These are phyloP conservation scores for Tuber melanosporum DNA, from an alignment of 495 filamentous ascomycete genomes.

Conservation along the genomic window DNA sequence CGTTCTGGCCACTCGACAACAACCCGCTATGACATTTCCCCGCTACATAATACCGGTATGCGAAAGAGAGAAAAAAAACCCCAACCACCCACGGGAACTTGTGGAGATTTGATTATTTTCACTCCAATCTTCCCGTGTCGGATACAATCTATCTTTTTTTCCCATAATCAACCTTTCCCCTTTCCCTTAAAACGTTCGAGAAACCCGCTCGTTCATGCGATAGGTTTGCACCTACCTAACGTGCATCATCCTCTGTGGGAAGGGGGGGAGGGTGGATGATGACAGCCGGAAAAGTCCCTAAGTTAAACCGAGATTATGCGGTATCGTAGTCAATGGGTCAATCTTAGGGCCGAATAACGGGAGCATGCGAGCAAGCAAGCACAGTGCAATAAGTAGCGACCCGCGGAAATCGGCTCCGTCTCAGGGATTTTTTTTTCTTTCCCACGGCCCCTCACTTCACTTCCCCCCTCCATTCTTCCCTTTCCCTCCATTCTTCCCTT, in stretches of 20 bases:
- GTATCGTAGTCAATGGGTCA: background rate
- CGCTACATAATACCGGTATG: background rate
- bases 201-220: background rate
- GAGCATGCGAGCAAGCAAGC: background rate
- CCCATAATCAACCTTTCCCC: background rate
- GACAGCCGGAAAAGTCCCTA: background rate
- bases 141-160: background rate
- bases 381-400: background rate
- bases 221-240: slow-evolving; percentile 5
- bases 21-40: background rate
- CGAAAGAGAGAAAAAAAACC: background rate
- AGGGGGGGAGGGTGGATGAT: background rate
- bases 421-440: background rate
- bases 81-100: background rate
- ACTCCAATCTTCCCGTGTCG: background rate
- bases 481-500: background rate
- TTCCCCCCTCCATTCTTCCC: background rate
- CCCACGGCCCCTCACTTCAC: background rate
- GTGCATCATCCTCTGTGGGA: background rate
- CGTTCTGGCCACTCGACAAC: background rate
- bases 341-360: background rate
- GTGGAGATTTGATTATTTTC: background rate
- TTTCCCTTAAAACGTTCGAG: background rate
- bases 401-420: background rate
- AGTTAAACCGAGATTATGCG: slow-evolving; percentile 1